These are phyloP conservation scores for Aspergillus olivimuriae DNA, from an alignment of 495 filamentous ascomycete species.

Conservation along the genomic window DNA sequence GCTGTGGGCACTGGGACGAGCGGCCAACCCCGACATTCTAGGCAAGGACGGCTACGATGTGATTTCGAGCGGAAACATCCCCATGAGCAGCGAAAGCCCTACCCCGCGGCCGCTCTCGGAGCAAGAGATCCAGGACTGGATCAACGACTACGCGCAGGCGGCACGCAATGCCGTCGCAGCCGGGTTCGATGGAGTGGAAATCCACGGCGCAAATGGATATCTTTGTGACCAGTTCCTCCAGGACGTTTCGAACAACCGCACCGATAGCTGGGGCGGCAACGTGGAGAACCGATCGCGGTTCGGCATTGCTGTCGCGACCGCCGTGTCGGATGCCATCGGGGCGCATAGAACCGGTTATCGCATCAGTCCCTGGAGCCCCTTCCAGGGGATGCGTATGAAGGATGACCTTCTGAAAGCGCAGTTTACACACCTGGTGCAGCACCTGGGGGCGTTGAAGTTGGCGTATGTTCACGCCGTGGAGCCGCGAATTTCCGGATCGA, in stretches of 20 bases:
- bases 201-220: conserved; percentile 72
- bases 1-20: conserved; percentile 54
- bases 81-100: conserved; percentile 10
- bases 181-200: conserved; percentile 74
- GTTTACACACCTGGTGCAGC: conserved; percentile 47
- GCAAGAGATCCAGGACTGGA: conserved; percentile 50
- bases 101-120: conserved; percentile 44
- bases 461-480: conserved; percentile 61
- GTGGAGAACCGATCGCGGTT: conserved; percentile 61
- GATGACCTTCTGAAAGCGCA: conserved; percentile 46
- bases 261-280: conserved; percentile 60
- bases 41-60: conserved; percentile 13
- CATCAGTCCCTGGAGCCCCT: conserved; percentile 52
- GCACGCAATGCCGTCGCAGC: conserved; percentile 58
- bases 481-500: conserved; percentile 35
- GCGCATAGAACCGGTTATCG: conserved; percentile 50
- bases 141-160: conserved; percentile 51
- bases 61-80: conserved; percentile 34
- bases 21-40: conserved; percentile 35
- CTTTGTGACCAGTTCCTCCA: conserved; percentile 69
- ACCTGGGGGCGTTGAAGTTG: conserved; percentile 42
- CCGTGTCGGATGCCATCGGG: conserved; percentile 54
- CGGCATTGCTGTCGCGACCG: conserved; percentile 50
- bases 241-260: conserved; percentile 52
- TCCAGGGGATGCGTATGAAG: conserved; percentile 59